Percentiles rank a stretch among this genome's conserved stretches.
These are phyloP conservation scores for Prunus davidiana DNA, from an alignment of 306 rosid genomes.

Conservation along the genomic window DNA sequence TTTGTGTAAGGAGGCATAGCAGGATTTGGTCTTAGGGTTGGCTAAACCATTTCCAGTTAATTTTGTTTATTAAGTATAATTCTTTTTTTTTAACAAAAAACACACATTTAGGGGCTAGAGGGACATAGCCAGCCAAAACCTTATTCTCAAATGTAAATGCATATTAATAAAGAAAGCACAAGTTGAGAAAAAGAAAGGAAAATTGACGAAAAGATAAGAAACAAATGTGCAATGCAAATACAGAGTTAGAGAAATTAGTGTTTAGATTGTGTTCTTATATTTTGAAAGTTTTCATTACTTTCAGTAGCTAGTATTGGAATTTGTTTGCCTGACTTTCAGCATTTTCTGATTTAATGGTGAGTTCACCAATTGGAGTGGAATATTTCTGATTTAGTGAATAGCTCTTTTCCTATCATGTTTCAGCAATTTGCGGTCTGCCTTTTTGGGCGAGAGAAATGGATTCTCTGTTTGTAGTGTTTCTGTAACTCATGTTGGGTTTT, in stretches of 20 bases:
- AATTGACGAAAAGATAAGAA: background rate
- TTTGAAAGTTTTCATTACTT: background rate
- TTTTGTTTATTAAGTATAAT: background rate
- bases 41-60: background rate
- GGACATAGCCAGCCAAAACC: background rate
- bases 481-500: conserved; percentile 36
- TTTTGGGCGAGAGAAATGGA: conserved; percentile 62
- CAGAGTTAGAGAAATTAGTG: background rate
- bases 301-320: background rate
- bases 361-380: conserved; percentile 1
- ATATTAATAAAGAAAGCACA: background rate
- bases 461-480: conserved; percentile 37
- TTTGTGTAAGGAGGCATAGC: background rate
- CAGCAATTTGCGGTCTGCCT: conserved; percentile 73
- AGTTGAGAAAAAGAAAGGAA: background rate
- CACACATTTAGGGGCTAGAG: background rate
- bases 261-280: background rate
- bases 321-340: background rate
- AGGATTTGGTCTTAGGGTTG: background rate
- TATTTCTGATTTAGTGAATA: conserved; percentile 16
- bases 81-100: background rate
- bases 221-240: background rate
- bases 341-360: background rate
- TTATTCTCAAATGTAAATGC: background rate
- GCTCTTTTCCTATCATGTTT: conserved; percentile 27